These are phyloP conservation scores for Xylaria cubensis DNA, from an alignment of 495 filamentous ascomycete species.

Conservation along the genomic window DNA sequence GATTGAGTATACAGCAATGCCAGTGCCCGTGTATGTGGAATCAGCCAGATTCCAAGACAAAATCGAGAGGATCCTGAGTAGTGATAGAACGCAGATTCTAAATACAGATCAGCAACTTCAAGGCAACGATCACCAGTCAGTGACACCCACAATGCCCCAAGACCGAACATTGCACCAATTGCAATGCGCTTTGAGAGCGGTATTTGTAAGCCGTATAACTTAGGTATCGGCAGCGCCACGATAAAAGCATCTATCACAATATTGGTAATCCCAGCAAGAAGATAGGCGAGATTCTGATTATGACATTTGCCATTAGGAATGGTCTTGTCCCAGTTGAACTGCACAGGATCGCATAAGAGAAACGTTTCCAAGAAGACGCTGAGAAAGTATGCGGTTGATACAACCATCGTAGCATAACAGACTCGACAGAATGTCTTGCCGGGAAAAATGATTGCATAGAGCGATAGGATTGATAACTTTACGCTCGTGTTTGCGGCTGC, in stretches of 20 bases:
- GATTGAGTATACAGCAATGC: background rate
- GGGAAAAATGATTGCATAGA: constrained; percentile 23
- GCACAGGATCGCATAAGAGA: background rate
- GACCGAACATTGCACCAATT: constrained; percentile 11
- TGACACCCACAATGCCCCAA: constrained; percentile 3
- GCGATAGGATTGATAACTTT: constrained; percentile 25
- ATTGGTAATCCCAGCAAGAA: background rate
- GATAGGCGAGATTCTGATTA: background rate
- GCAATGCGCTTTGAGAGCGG: background rate
- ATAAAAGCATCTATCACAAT: constrained; percentile 11
- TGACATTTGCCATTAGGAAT: background rate
- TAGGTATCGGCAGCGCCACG: background rate
- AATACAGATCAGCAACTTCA: too few relatives aligned
- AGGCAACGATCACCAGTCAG: background rate
- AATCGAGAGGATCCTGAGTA: background rate
- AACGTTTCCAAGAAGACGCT: background rate
- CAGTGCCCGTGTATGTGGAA: background rate
- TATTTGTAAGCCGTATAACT: background rate
- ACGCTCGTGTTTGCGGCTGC: constrained; percentile 18
- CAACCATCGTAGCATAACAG: background rate
- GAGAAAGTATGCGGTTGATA: background rate
- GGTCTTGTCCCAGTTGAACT: constrained; percentile 13
- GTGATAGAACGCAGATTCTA: too few relatives aligned
- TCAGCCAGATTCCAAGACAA: background rate
- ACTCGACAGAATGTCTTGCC: background rate